A percentile compares a stretch with the other conserved stretches of the same genome.
Evolutionary conservation across 73 alveolate species (phyloP).

Genomic region (Paramecium primaurelia): DNA sequence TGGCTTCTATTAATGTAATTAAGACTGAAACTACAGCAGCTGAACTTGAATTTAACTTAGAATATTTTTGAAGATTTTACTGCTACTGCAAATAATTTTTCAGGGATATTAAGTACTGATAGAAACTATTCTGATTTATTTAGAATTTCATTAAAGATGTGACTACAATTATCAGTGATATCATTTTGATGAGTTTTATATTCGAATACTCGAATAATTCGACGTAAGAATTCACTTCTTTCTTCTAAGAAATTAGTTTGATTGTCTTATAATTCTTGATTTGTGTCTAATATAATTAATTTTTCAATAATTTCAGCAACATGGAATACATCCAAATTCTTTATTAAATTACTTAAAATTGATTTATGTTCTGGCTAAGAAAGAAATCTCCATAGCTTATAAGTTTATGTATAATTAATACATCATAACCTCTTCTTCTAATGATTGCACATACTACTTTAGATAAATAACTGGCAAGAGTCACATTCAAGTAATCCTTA

Average conservation of each 20-base stretch:
- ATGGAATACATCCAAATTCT: slow-evolving; percentile 22
- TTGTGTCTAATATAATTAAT: background rate
- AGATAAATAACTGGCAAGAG: slow-evolving; percentile 20
- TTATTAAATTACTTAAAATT: slow-evolving; percentile 3
- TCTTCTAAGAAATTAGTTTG: background rate
- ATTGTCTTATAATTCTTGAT: background rate
- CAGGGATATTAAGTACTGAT: background rate
- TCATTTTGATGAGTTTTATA: background rate
- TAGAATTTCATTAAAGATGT: background rate
- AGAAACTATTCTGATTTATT: background rate
- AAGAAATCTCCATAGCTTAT: background rate
- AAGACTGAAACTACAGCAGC: background rate
- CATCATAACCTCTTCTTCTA: slow-evolving; percentile 32
- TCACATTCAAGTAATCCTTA: slow-evolving; percentile 31
- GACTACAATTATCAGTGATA: slow-evolving; percentile 4
- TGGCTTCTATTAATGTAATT: background rate
- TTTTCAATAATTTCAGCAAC: slow-evolving; percentile 14
- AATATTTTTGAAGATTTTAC: background rate
- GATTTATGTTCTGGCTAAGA: background rate
- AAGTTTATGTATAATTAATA: background rate
- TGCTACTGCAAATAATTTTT: background rate
- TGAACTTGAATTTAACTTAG: slow-evolving; percentile 31
- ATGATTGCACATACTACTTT: slow-evolving; percentile 1
- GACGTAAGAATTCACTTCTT: background rate
- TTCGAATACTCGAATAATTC: background rate